Evolutionary conservation across 1,139 yeast genomes (phyloP), one percentile per base, ranked within the genome.

Genomic region (Geotrichum histeridarum): DNA sequence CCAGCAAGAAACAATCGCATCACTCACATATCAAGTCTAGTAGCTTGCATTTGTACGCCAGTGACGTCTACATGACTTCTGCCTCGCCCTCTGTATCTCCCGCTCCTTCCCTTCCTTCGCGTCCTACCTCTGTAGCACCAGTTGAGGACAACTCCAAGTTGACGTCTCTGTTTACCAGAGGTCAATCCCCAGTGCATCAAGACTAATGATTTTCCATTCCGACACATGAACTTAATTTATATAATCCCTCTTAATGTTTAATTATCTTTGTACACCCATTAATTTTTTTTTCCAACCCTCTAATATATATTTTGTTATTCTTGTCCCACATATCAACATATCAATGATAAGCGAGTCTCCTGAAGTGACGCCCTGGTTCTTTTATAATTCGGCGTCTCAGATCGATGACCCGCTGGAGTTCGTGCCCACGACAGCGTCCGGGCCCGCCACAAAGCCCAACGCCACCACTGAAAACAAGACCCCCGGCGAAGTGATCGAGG

Each of bases 321-420:
- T 22, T 22, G 27, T 22, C 27, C 27, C 27, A 22, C 27, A 3
- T 22, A n/a, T n/a, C n/a, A n/a, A n/a, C n/a, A n/a, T 5, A 22
- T 22, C 27, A 22, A 22, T 22, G 27, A 22, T 22, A 5, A 22
- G 5, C 27, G 27, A 22, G 27, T 5, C 27, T 22, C 27, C 27
- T 22, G 27, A 22, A 22, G 27, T 22, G 27, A 50, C 53, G 6
- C 65, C 65, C 14, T 72, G 75, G 75, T 71, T 60, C 57, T 72
- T 72, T 57, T 73, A 72, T 57, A 70, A 71, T 55, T 64, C 72
- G 1, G 64, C 64, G 5, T 62, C 70, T 22, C 68, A 68, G 33
- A 60, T 72, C 42, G 75, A 72, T 57, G 75, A 72, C 55, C 73
- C 73, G 55, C 63, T 9, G 57, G 59, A 48, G 48, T 48, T 11